Evolutionary conservation across 164 flowering plant genomes (phyloP).

Genomic region (Vitis rotundifolia): DNA sequence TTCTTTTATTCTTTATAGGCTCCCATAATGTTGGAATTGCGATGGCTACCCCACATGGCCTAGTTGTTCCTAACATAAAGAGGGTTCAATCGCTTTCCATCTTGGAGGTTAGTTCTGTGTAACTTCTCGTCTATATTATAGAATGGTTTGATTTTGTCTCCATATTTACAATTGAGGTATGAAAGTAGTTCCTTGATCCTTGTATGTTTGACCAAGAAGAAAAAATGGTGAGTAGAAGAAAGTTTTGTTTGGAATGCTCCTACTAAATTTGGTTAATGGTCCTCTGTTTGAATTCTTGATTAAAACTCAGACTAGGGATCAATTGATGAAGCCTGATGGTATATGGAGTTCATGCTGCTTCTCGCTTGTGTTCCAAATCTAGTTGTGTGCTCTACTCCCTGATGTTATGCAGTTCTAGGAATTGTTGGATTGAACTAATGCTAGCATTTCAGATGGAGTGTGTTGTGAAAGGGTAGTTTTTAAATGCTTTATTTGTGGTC

Average conservation of each 20-base stretch:
- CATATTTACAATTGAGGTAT: background rate
- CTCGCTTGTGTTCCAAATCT: too few relatives aligned
- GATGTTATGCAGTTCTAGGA: too few relatives aligned
- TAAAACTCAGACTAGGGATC: too few relatives aligned
- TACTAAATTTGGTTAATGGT: background rate
- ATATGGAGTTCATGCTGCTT: too few relatives aligned
- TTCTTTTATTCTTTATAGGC: constrained; percentile 37
- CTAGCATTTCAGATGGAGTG: too few relatives aligned
- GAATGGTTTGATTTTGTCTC: background rate
- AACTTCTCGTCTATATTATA: background rate
- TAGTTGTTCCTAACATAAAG: constrained; percentile 95
- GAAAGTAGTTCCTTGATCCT: background rate
- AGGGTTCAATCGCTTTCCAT: constrained; percentile 85
- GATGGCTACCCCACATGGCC: constrained; percentile 90
- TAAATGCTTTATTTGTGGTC: too few relatives aligned
- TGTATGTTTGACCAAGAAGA: background rate
- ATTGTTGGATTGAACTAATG: too few relatives aligned
- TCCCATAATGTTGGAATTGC: constrained; percentile 93
- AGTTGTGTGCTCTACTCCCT: too few relatives aligned
- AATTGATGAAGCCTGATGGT: too few relatives aligned
- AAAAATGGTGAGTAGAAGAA: background rate
- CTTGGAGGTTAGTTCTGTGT: constrained; percentile 62
- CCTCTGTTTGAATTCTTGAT: background rate
- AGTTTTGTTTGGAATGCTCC: background rate
- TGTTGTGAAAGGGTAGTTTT: too few relatives aligned